These are phyloP conservation scores for Podospora tetraspora DNA, from an alignment of 495 filamentous ascomycete species.

Conservation along the genomic window DNA sequence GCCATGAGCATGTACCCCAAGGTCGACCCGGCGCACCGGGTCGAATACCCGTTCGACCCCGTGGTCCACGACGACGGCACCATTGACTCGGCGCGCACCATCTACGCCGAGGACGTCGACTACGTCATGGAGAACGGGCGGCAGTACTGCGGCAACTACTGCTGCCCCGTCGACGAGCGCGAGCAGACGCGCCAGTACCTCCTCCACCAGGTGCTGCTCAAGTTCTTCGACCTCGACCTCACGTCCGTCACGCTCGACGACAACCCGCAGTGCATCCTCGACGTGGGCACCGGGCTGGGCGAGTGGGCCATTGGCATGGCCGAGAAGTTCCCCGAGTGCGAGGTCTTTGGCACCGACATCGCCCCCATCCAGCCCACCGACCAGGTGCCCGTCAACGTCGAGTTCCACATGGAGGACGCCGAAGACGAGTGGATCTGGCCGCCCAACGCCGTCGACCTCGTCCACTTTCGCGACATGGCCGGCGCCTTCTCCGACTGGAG, in stretches of 20 bases:
- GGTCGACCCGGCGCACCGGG: slow-evolving; percentile 23
- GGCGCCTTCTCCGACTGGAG: slow-evolving; percentile 62
- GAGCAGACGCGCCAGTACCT: slow-evolving; percentile 69
- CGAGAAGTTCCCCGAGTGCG: slow-evolving; percentile 54
- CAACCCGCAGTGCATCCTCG: slow-evolving; percentile 53
- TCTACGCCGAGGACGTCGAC: slow-evolving; percentile 52
- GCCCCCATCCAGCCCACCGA: slow-evolving; percentile 51
- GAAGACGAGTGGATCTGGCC: slow-evolving; percentile 53
- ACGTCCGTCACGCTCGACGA: slow-evolving; percentile 54
- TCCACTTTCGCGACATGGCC: slow-evolving; percentile 59
- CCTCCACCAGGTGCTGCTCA: slow-evolving; percentile 59
- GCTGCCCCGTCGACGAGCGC: slow-evolving; percentile 69
- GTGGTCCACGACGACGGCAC: slow-evolving; percentile 39
- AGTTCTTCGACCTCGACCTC: slow-evolving; percentile 54
- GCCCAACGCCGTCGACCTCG: slow-evolving; percentile 55
- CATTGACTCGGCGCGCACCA: slow-evolving; percentile 54
- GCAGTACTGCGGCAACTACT: slow-evolving; percentile 64
- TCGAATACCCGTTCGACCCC: slow-evolving; percentile 24
- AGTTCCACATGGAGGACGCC: slow-evolving; percentile 67
- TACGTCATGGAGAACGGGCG: slow-evolving; percentile 59
- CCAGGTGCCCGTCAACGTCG: slow-evolving; percentile 57
- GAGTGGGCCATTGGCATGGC: slow-evolving; percentile 74
- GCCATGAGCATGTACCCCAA: slow-evolving; percentile 33
- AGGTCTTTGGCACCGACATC: slow-evolving; percentile 66
- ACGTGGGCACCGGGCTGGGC: slow-evolving; percentile 64